Conservation (phyloP, 129 eudicot species). For the Saposhnikovia divaricata region DNA sequence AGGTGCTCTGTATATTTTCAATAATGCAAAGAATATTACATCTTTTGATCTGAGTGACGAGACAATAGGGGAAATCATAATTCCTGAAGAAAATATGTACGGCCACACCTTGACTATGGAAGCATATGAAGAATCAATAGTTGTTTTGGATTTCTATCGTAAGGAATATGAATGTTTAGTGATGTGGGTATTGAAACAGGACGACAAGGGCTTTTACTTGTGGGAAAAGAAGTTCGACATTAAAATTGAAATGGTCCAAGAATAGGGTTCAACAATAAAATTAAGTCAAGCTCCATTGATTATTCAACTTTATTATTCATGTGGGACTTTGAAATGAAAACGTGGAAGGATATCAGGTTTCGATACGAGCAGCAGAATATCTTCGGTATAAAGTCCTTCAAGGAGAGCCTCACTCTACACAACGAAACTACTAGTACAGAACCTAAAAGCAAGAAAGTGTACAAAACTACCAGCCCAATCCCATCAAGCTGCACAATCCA, state of each 20-base stretch:
- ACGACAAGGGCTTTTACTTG: neutral
- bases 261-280: neutral
- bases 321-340: neutral
- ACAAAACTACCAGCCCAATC: neutral
- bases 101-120: neutral
- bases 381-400: neutral
- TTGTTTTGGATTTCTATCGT: neutral
- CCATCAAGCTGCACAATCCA: neutral
- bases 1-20: neutral
- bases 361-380: neutral
- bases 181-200: neutral
- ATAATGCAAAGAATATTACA: neutral
- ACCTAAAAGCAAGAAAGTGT: neutral
- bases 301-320: neutral
- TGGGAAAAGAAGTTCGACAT: neutral
- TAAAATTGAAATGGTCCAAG: neutral
- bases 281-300: neutral
- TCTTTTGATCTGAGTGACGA: neutral
- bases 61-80: neutral
- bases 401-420: neutral
- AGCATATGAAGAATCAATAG: neutral
- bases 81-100: neutral
- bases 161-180: neutral
- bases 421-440: neutral
- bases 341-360: neutral